Base-by-base conservation (phyloP, 106 monocot genomes). In the Dioscorea alata region DNA sequence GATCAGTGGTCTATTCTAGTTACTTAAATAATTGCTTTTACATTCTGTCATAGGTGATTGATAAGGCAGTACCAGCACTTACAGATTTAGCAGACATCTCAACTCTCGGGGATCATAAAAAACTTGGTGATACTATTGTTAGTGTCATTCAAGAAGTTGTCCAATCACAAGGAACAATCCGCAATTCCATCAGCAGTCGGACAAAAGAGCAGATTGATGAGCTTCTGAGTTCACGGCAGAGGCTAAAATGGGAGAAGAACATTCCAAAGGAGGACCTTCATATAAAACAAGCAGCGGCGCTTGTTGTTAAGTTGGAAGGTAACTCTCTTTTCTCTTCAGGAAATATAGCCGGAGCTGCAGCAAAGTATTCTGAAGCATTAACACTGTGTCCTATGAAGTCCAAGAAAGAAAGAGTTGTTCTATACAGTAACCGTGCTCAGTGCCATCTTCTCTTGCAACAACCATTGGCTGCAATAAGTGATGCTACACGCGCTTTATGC, bases 361-460 rank as follows among this genome's bases (percentile, higher is more conserved):
- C 78, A 16, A 97, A 92, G 34, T 97, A 97, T 64, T 79, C 89
- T 16, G 97, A 97, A 86, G 97, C 97, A 42, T 65, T 97, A 49
- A 74, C 79, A n/a, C 50, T 97, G n/a, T 97, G 89, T 65, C 97
- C 97, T 23, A 76, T 85, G 68, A 78, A 87, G 73, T 92, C 87
- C 23, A 97, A 85, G 62, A 92, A 90, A 66, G 97, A 97, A 64
- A 82, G 92, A 74, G 92, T 90, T 19, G 89, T 97, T 1, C 66
- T 97, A 49, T 90, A 87, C 63, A 97, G 97, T 32, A 97, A 97
- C 54, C 75, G 97, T 50, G 87, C 97, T 35, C 97, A 97, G 65
- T 97, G 97, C 35, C 73, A 92, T 87, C 89, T 97, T 75, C 86
- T 97, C 19, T 69, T 97, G 57, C 97, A 92, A 75, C 92, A 92